These are phyloP conservation scores for Ochetophila trinervis DNA, from an alignment of 306 rosid species.

Conservation along the genomic window DNA sequence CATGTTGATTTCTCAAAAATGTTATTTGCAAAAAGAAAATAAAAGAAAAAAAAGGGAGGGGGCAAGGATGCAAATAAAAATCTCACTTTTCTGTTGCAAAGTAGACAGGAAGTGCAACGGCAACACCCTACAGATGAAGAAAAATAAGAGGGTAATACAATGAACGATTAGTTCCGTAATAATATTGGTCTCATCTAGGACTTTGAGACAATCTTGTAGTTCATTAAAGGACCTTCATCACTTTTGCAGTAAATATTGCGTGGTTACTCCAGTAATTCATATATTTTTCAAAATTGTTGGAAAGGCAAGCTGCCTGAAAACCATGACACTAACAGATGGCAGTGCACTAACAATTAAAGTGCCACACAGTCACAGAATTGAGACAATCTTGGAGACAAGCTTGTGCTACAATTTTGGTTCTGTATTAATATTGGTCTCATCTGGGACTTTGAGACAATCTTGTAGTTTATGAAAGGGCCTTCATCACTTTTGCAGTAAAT, in stretches of 20 bases:
- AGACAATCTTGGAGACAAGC: too few species aligned
- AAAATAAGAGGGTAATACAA: neutral
- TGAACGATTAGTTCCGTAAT: neutral
- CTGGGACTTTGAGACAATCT: neutral
- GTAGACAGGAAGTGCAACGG: conserved; percentile 96
- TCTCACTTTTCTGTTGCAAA: conserved; percentile 90
- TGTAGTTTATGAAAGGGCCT: neutral
- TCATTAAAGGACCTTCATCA: neutral
- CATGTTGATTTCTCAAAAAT: too few species aligned
- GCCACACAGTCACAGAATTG: too few species aligned
- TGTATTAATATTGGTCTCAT: neutral
- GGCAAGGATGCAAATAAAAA: conserved; percentile 10
- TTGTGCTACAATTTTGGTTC: too few species aligned
- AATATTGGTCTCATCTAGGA: neutral
- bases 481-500: neutral
- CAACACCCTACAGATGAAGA: conserved; percentile 59
- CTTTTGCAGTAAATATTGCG: neutral
- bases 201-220: neutral
- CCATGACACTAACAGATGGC: neutral
- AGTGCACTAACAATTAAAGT: too few species aligned
- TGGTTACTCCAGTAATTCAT: too few species aligned
- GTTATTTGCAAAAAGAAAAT: neutral
- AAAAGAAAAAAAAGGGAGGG: neutral
- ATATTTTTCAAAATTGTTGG: neutral
- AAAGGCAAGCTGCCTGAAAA: neutral